Percentiles rank a stretch among this genome's conserved stretches.
Conservation (phyloP, 129 eudicot genomes). For the Scalesia atractyloides region DNA sequence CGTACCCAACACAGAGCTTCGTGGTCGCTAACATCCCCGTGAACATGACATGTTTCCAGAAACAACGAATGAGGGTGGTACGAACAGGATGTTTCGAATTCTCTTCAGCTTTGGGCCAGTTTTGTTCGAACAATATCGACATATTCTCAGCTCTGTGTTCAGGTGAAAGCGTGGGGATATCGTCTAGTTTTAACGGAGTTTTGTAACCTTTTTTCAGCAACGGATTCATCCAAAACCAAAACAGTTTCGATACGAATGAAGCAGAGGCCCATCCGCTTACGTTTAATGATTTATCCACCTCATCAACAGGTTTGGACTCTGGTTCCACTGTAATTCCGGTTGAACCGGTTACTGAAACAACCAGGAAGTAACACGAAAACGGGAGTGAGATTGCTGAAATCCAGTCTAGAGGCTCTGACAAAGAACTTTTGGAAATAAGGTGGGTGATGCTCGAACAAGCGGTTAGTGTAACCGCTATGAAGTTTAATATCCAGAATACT, state of each 20-base stretch:
- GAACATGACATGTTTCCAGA: slow-evolving; percentile 55
- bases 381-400: slow-evolving; percentile 41
- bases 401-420: slow-evolving; percentile 27
- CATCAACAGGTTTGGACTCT: slow-evolving; percentile 31
- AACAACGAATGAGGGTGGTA: slow-evolving; percentile 51
- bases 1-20: slow-evolving; percentile 47
- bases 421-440: slow-evolving; percentile 12
- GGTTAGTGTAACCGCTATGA: slow-evolving; percentile 38
- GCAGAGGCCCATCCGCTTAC: slow-evolving; percentile 65
- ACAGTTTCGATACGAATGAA: slow-evolving; percentile 47
- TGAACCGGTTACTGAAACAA: slow-evolving; percentile 47
- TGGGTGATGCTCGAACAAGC: slow-evolving; percentile 39
- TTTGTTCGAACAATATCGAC: slow-evolving; percentile 47
- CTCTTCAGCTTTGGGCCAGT: slow-evolving; percentile 63
- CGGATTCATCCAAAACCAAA: slow-evolving; percentile 65
- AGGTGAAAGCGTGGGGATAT: slow-evolving; percentile 60
- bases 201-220: slow-evolving; percentile 54
- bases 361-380: slow-evolving; percentile 40
- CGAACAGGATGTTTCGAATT: slow-evolving; percentile 50
- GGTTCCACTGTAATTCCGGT: slow-evolving; percentile 45
- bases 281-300: slow-evolving; percentile 24
- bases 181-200: slow-evolving; percentile 50
- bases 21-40: slow-evolving; percentile 48
- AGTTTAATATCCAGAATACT: slow-evolving; percentile 49
- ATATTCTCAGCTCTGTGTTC: slow-evolving; percentile 52